phyloP scores from a whole-genome alignment of 2,329 filamentous ascomycete species.

The Fusarium floridanum region DNA sequence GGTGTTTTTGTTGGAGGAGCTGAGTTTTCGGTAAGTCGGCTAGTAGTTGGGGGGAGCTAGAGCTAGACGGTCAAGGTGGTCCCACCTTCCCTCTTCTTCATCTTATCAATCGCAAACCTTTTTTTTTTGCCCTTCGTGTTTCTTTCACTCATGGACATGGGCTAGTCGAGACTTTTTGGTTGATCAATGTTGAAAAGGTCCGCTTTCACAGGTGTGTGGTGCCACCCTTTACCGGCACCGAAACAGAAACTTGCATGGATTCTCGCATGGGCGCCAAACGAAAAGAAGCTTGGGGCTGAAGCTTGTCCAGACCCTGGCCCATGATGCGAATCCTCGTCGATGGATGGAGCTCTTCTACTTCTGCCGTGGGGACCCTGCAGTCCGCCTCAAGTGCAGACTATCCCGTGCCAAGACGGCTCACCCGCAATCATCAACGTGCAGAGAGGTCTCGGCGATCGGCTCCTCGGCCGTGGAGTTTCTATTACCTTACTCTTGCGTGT shows the following conservation, averaged over 20 bases:
- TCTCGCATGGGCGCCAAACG: background rate
- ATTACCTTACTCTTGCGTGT: background rate
- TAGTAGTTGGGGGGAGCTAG: background rate
- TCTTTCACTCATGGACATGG: background rate
- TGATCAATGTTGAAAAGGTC: background rate
- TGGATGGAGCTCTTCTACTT: background rate
- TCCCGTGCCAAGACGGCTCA: constrained; percentile 41
- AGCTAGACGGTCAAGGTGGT: background rate
- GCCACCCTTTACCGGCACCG: constrained; percentile 7
- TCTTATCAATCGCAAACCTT: constrained; percentile 44
- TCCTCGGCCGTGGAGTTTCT: constrained; percentile 10
- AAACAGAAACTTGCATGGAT: constrained; percentile 13
- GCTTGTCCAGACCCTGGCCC: constrained; percentile 18
- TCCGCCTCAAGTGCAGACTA: background rate
- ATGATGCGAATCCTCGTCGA: constrained; percentile 1
- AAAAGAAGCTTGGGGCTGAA: constrained; percentile 1
- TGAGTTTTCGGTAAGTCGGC: constrained; percentile 5
- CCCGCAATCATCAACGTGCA: constrained; percentile 22
- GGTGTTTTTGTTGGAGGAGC: constrained; percentile 13
- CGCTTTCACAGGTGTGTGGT: background rate
- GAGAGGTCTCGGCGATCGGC: constrained; percentile 39
- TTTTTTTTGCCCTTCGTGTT: background rate
- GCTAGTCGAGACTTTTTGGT: background rate
- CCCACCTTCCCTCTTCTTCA: constrained; percentile 23
- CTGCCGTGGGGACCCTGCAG: background rate